phyloP scores from a whole-genome alignment of 73 alveolate species.

The Symbiodinium pilosum region DNA sequence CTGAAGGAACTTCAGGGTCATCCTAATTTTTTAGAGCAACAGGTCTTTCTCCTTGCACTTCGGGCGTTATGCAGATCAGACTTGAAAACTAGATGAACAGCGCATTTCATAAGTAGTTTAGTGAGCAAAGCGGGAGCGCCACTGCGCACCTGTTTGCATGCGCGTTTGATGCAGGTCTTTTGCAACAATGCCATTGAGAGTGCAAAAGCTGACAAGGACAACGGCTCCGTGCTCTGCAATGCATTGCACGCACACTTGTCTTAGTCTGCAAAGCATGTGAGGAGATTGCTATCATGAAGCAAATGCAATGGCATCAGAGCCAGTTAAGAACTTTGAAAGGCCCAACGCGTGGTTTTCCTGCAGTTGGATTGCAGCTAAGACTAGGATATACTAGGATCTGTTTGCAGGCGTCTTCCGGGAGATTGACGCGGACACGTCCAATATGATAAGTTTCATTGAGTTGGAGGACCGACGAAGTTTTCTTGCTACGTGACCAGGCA shows the following conservation, averaged over 20 bases:
- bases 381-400: too few species aligned
- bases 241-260: not conserved
- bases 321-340: constrained; percentile 59
- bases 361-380: not conserved
- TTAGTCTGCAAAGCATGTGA: not conserved
- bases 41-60: not conserved
- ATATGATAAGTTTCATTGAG: constrained; percentile 31
- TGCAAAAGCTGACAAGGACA: constrained; percentile 83
- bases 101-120: too few species aligned
- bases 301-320: constrained; percentile 50
- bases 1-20: too few species aligned
- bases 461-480: constrained; percentile 22
- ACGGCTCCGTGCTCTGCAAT: not conserved
- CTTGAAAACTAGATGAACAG: too few species aligned
- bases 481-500: too few species aligned
- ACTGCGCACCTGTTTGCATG: too few species aligned
- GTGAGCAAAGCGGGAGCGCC: too few species aligned
- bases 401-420: constrained; percentile 44
- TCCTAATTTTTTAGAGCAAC: not conserved
- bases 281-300: constrained; percentile 89
- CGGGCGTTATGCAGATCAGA: too few species aligned
- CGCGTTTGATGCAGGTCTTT: not conserved
- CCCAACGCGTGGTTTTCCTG: not conserved
- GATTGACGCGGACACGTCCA: constrained; percentile 70
- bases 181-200: constrained; percentile 85